Conservation (phyloP, 441 rosid genomes). For the Euphorbia schlechtendalii region DNA sequence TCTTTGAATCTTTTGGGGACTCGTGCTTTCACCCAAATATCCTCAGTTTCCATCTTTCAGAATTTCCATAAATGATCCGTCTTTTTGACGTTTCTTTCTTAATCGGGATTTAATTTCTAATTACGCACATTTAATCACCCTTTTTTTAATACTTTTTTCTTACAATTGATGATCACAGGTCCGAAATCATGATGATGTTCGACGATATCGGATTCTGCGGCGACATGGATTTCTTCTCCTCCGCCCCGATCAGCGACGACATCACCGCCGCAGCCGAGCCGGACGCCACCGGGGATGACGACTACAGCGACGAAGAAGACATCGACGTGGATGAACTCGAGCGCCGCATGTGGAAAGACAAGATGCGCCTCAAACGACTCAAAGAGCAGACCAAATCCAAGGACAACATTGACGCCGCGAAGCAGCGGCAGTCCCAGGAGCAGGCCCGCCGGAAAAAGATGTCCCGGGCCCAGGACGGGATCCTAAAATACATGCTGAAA, state of each 20-base stretch:
- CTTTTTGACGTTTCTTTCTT: background rate
- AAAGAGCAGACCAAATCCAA: constrained; percentile 58
- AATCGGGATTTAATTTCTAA: too few relatives aligned
- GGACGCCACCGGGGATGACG: constrained; percentile 37
- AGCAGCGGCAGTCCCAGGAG: constrained; percentile 89
- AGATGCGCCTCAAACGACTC: constrained; percentile 54
- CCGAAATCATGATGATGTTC: constrained; percentile 37
- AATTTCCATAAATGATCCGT: background rate
- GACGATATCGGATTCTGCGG: constrained; percentile 77
- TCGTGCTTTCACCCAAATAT: background rate
- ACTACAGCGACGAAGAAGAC: constrained; percentile 55
- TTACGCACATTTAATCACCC: too few relatives aligned
- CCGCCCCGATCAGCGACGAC: constrained; percentile 35
- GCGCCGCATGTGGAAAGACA: constrained; percentile 76
- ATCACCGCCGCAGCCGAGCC: constrained; percentile 31
- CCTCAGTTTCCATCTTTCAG: too few relatives aligned
- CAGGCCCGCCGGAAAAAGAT: constrained; percentile 87
- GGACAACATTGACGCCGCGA: constrained; percentile 48
- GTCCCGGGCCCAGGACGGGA: constrained; percentile 79
- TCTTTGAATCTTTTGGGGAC: background rate
- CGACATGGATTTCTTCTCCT: constrained; percentile 56
- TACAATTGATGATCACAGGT: constrained; percentile 16
- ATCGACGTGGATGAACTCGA: constrained; percentile 68
- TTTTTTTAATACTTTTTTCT: background rate
- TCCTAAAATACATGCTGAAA: constrained; percentile 76